These are phyloP conservation scores for Cercophora sp. DNA, from an alignment of 495 filamentous ascomycete genomes.

Conservation along the genomic window DNA sequence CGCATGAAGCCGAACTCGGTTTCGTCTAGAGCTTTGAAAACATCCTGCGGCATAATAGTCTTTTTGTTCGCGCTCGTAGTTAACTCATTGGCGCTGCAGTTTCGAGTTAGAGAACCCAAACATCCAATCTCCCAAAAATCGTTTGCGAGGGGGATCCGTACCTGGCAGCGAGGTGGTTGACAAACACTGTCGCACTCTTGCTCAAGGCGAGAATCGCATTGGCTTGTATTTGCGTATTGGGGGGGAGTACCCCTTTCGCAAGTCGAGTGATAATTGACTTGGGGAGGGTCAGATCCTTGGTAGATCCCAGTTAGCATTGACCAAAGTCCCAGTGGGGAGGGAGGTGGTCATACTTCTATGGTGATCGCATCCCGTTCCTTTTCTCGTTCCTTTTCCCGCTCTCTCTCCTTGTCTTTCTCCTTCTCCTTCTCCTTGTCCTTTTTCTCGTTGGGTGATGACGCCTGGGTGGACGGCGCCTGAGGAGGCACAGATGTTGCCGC, in stretches of 20 bases:
- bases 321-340: too few species aligned
- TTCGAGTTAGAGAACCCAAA: background rate
- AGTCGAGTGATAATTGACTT: constrained; percentile 91
- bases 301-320: background rate
- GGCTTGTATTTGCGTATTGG: constrained; percentile 91
- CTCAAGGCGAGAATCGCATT: constrained; percentile 87
- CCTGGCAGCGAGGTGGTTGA: constrained; percentile 82
- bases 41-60: constrained; percentile 79
- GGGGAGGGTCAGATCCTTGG: constrained; percentile 83
- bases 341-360: constrained; percentile 44
- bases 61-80: constrained; percentile 65
- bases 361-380: constrained; percentile 33
- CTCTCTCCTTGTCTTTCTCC: constrained; percentile 28
- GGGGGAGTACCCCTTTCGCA: constrained; percentile 93
- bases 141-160: constrained; percentile 51
- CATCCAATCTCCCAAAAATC: background rate
- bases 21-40: constrained; percentile 76
- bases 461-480: constrained; percentile 10
- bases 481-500: background rate
- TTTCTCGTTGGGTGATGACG: constrained; percentile 8
- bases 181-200: constrained; percentile 91
- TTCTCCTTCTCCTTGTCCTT: constrained; percentile 22
- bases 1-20: constrained; percentile 80
- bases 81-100: constrained; percentile 70
- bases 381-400: constrained; percentile 24